Evolutionary conservation across 2,329 filamentous ascomycete species (phyloP).

Genomic region (Ophiostoma himal-ulmi): DNA sequence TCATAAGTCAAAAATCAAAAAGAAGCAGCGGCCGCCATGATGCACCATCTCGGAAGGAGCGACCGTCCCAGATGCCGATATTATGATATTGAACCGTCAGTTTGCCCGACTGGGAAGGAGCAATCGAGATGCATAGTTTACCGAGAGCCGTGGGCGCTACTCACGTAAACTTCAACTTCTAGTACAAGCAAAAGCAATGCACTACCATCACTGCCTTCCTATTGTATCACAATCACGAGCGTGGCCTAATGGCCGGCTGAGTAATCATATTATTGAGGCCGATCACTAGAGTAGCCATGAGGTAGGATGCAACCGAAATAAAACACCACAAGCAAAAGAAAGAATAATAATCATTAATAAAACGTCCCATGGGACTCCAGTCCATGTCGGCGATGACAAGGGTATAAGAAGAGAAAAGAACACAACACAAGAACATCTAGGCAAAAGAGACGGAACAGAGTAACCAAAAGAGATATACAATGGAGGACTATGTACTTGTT

Average conservation of each 20-base stretch:
- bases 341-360: neutral
- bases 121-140: neutral
- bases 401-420: neutral
- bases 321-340: neutral
- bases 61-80: neutral
- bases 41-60: neutral
- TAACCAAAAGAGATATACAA: slow-evolving; percentile 6
- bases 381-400: neutral
- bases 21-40: slow-evolving; percentile 10
- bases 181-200: neutral
- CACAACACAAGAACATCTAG: neutral
- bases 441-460: neutral
- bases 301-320: neutral
- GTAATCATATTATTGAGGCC: neutral
- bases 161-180: neutral
- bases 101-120: neutral
- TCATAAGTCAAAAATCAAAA: neutral
- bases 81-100: neutral
- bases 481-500: neutral
- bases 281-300: neutral
- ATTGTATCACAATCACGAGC: neutral
- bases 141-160: neutral
- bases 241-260: neutral
- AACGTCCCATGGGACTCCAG: slow-evolving; percentile 8
- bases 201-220: neutral